Base-by-base conservation (phyloP, 148 eudicot genomes). In the Persicaria tinctoria region DNA sequence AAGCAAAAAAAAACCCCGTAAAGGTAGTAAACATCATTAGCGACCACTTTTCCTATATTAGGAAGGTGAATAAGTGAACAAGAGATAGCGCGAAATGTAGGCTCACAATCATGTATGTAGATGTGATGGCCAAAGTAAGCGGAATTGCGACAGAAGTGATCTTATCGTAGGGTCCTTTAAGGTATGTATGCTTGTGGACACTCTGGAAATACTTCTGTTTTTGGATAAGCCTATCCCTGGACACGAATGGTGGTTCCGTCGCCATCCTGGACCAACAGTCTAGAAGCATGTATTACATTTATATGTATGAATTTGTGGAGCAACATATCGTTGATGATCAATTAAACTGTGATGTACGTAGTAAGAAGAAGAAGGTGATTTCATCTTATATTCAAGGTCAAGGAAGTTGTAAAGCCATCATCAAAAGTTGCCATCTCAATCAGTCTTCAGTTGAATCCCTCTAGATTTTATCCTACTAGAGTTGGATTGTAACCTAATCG, bases 141-240 rank as follows among this genome's bases (percentile, higher is more conserved):
- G 60, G 60, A 55, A 55, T 55, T 6, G 60, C 60, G 6, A 55
- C 60, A 17, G 60, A 55, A 55, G 60, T 55, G 60, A 55, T 55
- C 60, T 55, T 55, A 6, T 55, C 60, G 14, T 55, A 55, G 18
- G 60, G 60, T n/a, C 60, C 60, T 16, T n/a, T 55, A 5, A 55
- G 60, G 13, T 55, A 55, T 0, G 60, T 55, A 6, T n/a, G 60
- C 5, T 55, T 55, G 2, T 17, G 60, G 60, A 55, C 60, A 55
- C 60, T 55, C 23, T 55, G 60, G 60, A 55, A 55, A 17, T 55
- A 55, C 60, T 55, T 55, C 60, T 55, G 60, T 20, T 55, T 55
- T 20, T 55, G 20, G 60, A 55, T 55, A 4, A 55, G 18, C 60
- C 60, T 16, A 7, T 55, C 60, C 6, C 23, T 55, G 20, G 20